Percentiles rank a stretch among this genome's conserved stretches.
Evolutionary conservation across 2,329 filamentous ascomycete genomes (phyloP).

Genomic region (Exophiala alcalophila): DNA sequence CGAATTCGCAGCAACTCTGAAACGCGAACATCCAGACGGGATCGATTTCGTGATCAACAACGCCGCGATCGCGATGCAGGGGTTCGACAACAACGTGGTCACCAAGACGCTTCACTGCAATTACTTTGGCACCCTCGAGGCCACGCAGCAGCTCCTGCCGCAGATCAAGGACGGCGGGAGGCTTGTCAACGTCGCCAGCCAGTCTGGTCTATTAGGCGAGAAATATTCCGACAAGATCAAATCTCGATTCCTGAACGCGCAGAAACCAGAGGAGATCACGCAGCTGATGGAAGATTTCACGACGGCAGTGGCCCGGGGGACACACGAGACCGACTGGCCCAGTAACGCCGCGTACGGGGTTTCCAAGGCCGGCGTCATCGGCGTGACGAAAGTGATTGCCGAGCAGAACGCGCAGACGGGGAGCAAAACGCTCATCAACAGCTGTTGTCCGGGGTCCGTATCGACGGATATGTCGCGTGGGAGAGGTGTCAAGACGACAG

Average conservation of each 20-base stretch:
- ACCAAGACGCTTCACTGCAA: slow-evolving; percentile 51
- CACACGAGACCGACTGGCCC: slow-evolving; percentile 47
- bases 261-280: slow-evolving; percentile 45
- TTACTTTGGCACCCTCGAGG: slow-evolving; percentile 52
- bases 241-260: slow-evolving; percentile 43
- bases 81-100: slow-evolving; percentile 49
- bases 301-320: slow-evolving; percentile 47
- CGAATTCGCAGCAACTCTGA: slow-evolving; percentile 42
- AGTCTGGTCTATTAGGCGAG: slow-evolving; percentile 42
- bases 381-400: slow-evolving; percentile 41
- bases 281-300: slow-evolving; percentile 51
- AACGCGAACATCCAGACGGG: slow-evolving; percentile 46
- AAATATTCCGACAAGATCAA: slow-evolving; percentile 47
- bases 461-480: slow-evolving; percentile 49
- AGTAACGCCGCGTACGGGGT: slow-evolving; percentile 51
- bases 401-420: slow-evolving; percentile 36
- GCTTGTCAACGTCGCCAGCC: slow-evolving; percentile 51
- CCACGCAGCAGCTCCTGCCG: slow-evolving; percentile 46
- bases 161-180: slow-evolving; percentile 46
- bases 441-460: slow-evolving; percentile 46
- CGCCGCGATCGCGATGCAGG: slow-evolving; percentile 49
- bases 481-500: slow-evolving; percentile 40
- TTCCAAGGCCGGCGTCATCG: slow-evolving; percentile 46
- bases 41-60: slow-evolving; percentile 56
- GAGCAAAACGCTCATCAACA: slow-evolving; percentile 38